Base-by-base conservation (phyloP, 2,329 filamentous ascomycete species). In the Trichoderma asperellum region DNA sequence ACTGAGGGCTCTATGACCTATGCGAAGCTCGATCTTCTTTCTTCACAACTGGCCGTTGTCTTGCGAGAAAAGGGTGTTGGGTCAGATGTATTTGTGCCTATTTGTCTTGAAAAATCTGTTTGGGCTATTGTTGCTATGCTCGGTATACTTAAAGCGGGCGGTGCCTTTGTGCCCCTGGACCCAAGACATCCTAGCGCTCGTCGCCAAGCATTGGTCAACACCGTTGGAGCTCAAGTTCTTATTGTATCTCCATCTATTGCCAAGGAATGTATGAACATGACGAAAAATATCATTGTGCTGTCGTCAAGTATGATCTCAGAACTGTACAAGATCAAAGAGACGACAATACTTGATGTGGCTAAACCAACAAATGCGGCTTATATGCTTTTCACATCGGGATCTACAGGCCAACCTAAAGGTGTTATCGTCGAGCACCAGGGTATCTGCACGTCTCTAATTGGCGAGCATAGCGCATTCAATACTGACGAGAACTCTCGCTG, bases 71-170 rank as follows among this genome's bases (percentile, higher is more conserved):
- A 40, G 3, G 75, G 76, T n/a, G 71, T 79, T n/a, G 43, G 66
- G 8, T 69, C 71, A 3, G 77, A 74, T 35, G 66, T 63, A 2
- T 35, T 76, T 5, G 74, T 78, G 8, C 76, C 77, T 0, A 70
- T 79, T 24, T 77, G 73, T 37, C 79, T 80, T 57, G 76, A 79
- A 32, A 80, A 79, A 66, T 79, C 77, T 1, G 72, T 71, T 49
- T 80, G 75, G 76, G 70, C 72, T 0, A 63, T 74, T 24, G 72
- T 79, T 1, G 75, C 76, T 1, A 74, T 78, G 70, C 62, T 80
- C 7, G 77, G 71, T 7, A 73, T 79, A 1, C 65, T 81, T 24
- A 79, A 78, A 62, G 75, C 78, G 40, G 78, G 78, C 8, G 76
- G 68, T 49, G 70, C 58, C 10, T 72, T 53, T 52, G 49, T 72